phyloP scores from a whole-genome alignment of 768 basidiomycete species.

The Trametopsis cervina region DNA sequence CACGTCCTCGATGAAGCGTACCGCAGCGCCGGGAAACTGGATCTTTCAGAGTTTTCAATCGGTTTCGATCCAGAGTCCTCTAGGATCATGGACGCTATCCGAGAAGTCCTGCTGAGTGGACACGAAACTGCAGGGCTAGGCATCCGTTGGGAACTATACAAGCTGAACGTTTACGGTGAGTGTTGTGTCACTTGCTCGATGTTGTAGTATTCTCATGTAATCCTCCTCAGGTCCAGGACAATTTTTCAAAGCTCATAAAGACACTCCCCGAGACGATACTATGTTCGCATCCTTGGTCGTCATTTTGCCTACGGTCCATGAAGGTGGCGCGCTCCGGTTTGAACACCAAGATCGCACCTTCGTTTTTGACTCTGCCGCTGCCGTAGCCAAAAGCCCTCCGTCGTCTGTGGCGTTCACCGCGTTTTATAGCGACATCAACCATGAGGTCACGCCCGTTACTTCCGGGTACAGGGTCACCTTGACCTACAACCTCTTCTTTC shows the following conservation, averaged over 20 bases:
- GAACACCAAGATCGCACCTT: slow-evolving; percentile 23
- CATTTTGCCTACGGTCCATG: slow-evolving; percentile 39
- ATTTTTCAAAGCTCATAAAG: slow-evolving; percentile 46
- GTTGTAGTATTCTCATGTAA: background rate
- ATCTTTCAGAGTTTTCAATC: slow-evolving; percentile 6
- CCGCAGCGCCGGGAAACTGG: slow-evolving; percentile 27
- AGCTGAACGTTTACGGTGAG: slow-evolving; percentile 40
- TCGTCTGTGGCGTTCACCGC: slow-evolving; percentile 31
- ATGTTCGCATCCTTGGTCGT: slow-evolving; percentile 51
- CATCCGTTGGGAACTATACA: slow-evolving; percentile 34
- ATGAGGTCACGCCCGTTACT: slow-evolving; percentile 36
- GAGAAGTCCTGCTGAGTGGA: slow-evolving; percentile 15
- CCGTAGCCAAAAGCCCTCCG: slow-evolving; percentile 8
- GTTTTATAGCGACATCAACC: slow-evolving; percentile 39
- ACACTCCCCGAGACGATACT: slow-evolving; percentile 34
- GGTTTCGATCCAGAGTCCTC: slow-evolving; percentile 1
- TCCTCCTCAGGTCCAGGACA: slow-evolving; percentile 29
- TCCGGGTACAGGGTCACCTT: slow-evolving; percentile 36
- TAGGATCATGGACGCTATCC: slow-evolving; percentile 7
- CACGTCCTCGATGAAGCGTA: slow-evolving; percentile 28
- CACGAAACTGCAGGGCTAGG: slow-evolving; percentile 12
- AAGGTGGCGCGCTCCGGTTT: slow-evolving; percentile 38
- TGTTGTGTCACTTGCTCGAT: background rate
- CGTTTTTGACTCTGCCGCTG: slow-evolving; percentile 31
- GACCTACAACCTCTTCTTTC: slow-evolving; percentile 29